Evolutionary conservation across 768 basidiomycete genomes (phyloP), one percentile per base, ranked within the genome.

Genomic region (Suillus placidus): DNA sequence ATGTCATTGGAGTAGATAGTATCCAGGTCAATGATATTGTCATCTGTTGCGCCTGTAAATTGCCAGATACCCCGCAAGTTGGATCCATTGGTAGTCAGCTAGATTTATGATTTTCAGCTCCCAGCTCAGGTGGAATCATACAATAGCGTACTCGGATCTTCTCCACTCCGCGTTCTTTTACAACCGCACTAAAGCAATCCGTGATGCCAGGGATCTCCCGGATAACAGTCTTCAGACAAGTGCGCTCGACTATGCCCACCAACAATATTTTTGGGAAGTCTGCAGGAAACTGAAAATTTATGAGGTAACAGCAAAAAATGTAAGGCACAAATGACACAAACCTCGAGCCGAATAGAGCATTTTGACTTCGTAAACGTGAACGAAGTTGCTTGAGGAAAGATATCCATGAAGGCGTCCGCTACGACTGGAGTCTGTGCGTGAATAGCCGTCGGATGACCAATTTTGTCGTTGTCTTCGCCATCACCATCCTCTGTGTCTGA

Each of bases 1-100:
- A 99, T 93, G 72, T 99, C 95, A 79, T 99, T 99, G 26, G 97
- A 96, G 69, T 93, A 93, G 64, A 98, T 87, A 32, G 86, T 84
- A 72, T 95, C 84, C 51, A 91, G 85, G 71, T 95, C 89, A 67
- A 97, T 80, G 63, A 88, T 87, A 57, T 79, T 83, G 69, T 86
- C 84, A 26, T 80, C 84, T 13, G 78, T 73, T 43, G 81, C 81
- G 32, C 82, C 81, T 37, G 86, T 81, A 71, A 88, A 92, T 63
- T 85, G 80, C 97, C 97, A 98, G 71, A 98, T 85, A 10, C 94
- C 95, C 54, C 82, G 82, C 68, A 99, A 85, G 78, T 98, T 99
- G 62, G 95, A 97, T 8, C 97, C 97, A 73, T 99, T 98, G 2
- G 97, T 89, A 66, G 89, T 87, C 67, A 94, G 79, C 91, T 93